A percentile compares a stretch with the other conserved stretches of the same genome.
These are phyloP conservation scores for Solanum pimpinellifolium DNA, from an alignment of 257 asterid species.

Conservation along the genomic window DNA sequence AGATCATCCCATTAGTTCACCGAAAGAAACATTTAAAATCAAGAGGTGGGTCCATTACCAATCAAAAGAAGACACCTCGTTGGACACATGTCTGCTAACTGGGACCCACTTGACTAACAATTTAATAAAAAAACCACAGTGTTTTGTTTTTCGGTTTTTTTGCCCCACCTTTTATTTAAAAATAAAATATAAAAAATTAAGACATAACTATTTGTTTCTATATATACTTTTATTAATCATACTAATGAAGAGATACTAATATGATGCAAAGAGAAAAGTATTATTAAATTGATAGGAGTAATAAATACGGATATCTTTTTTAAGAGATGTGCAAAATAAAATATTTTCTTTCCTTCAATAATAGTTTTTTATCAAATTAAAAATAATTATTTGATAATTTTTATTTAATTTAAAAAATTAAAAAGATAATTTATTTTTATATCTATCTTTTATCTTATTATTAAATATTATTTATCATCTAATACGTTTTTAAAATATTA, in stretches of 20 bases:
- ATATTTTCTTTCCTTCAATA: not conserved
- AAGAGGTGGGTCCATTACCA: not conserved
- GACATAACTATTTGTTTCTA: not conserved
- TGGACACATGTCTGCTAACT: conserved; percentile 18
- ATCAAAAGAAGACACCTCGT: conserved; percentile 27
- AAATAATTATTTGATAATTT: no score
- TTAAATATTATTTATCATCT: no score
- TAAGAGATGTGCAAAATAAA: not conserved
- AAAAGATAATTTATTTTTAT: no score
- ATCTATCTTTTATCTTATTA: no score
- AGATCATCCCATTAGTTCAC: conserved; percentile 21
- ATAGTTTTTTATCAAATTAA: no score
- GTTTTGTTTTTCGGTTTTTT: not conserved
- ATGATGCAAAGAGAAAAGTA: not conserved
- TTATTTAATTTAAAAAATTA: no score
- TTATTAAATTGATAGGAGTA: not conserved
- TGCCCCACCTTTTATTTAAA: no score
- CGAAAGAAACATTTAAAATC: conserved; percentile 21
- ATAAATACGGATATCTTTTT: not conserved
- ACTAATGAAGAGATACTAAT: not conserved
- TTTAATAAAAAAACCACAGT: conserved; percentile 6
- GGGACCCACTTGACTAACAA: conserved; percentile 23
- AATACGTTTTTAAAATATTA: no score
- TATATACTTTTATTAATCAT: not conserved
- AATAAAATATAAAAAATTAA: not conserved